Evolutionary conservation across 140 eudicot species (phyloP).

Genomic region (Erigeron philadelphicus): DNA sequence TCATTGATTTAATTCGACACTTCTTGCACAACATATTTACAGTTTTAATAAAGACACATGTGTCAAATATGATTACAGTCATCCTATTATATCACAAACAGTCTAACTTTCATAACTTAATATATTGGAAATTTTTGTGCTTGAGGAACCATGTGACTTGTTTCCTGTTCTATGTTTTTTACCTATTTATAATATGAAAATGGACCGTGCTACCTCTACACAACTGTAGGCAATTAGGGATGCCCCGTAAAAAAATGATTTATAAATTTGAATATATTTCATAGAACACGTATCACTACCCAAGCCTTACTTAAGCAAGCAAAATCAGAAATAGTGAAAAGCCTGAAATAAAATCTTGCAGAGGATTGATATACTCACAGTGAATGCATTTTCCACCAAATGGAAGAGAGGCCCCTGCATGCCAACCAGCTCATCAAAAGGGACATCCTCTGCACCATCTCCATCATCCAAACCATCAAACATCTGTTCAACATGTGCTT

Average conservation of each 20-base stretch:
- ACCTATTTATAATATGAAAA: not conserved
- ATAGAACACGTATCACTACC: too few species aligned
- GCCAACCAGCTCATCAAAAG: slow-evolving; percentile 96
- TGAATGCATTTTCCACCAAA: slow-evolving; percentile 94
- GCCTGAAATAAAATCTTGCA: not conserved
- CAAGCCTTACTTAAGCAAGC: too few species aligned
- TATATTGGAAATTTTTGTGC: not conserved
- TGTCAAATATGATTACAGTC: too few species aligned
- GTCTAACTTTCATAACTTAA: not conserved
- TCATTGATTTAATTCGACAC: too few species aligned
- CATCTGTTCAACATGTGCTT: slow-evolving; percentile 93
- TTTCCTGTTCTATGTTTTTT: not conserved
- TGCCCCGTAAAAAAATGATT: not conserved
- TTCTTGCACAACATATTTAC: too few species aligned
- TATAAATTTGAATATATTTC: too few species aligned
- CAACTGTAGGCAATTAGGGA: not conserved
- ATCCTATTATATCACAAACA: not conserved
- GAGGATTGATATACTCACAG: slow-evolving; percentile 48
- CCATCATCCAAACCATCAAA: slow-evolving; percentile 97
- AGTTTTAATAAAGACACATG: too few species aligned
- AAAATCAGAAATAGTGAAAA: too few species aligned
- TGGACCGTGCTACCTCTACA: not conserved
- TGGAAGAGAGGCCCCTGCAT: slow-evolving; percentile 99
- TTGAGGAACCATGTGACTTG: not conserved
- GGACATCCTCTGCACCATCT: slow-evolving; percentile 96